These are phyloP conservation scores for Candida methanosorbosa DNA, from an alignment of 805 yeast species.

Conservation along the genomic window DNA sequence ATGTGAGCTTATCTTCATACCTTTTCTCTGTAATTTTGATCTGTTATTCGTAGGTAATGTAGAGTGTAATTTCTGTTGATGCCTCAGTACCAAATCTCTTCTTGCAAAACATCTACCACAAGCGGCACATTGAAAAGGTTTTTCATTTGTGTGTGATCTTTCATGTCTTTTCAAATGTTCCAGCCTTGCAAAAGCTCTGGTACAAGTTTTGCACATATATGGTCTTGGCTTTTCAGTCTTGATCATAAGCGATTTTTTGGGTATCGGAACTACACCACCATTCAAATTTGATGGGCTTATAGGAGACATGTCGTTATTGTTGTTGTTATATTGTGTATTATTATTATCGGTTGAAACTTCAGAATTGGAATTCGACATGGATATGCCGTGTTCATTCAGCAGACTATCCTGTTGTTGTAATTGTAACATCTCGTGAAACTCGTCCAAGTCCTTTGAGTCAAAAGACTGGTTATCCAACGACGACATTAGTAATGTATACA, in stretches of 20 bases:
- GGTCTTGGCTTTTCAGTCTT: slow-evolving; percentile 94
- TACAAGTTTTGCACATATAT: slow-evolving; percentile 81
- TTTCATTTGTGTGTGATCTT: slow-evolving; percentile 90
- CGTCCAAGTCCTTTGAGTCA: no score
- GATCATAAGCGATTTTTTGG: slow-evolving; percentile 73
- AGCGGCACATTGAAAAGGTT: slow-evolving; percentile 92
- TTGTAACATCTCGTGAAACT: no score
- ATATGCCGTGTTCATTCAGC: no score
- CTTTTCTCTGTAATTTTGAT: slow-evolving; percentile 24
- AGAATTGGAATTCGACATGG: no score
- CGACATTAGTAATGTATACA: no score
- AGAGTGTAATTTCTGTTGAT: slow-evolving; percentile 87
- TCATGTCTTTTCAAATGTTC: slow-evolving; percentile 94
- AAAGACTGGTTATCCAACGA: no score
- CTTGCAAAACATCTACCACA: slow-evolving; percentile 96
- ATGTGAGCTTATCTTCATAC: slow-evolving; percentile 6
- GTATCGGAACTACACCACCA: slow-evolving; percentile 55
- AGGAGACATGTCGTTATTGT: no score
- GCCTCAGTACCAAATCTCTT: slow-evolving; percentile 78
- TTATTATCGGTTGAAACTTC: no score
- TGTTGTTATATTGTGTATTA: no score
- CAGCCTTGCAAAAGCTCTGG: slow-evolving; percentile 90
- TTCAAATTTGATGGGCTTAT: no score
- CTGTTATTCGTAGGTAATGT: slow-evolving; percentile 32
- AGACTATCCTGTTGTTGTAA: no score